Evolutionary conservation across 2,329 filamentous ascomycete genomes (phyloP), one percentile per base, ranked within the genome.

Genomic region (Anthostomella pinea): DNA sequence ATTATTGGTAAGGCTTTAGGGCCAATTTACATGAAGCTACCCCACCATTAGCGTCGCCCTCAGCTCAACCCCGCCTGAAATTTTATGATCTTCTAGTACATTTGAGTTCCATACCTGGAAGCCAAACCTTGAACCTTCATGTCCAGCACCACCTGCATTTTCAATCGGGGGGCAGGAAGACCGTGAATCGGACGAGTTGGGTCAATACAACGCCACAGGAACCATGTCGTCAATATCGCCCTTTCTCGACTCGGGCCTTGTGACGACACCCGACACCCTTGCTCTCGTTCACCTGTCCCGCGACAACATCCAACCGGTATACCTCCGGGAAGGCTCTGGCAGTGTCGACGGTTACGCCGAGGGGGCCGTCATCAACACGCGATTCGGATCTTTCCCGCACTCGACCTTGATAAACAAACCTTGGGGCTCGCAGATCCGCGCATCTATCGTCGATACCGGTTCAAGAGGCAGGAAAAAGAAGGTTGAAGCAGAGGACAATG

Each of bases 361-460:
- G 58, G 85, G 85, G 22, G 82, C 81, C 30, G 84, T 88, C 3
- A 79, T 90, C 35, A 97, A 95, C 66, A 98, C 91, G 2, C 82
- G 90, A 28, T 98, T 95, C 56, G 93, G 93, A 31, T 95, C 90
- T 0, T 91, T 89, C 43, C 86, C 87, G 0, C 87, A 91, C 58
- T 84, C 77, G 8, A 90, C 86, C 0, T 66, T 91, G 29, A 75
- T 95, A 37, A 73, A 79, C 5, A 71, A 89, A 35, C 85, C 87
- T 26, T 97, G 91, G 91, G 93, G 93, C 18, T 88, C 86, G 6
- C 93, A 97, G 60, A 82, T 97, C 15, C 77, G 87, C 30, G 93
- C 93, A 6, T 95, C 89, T 2, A 79, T 83, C 20, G 89, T 96
- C 38, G 87, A 96, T 56, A 96, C 90, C 0, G 89, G 90, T 9